Conservation (phyloP, 495 filamentous ascomycete species). For the Articulospora tetracladia region DNA sequence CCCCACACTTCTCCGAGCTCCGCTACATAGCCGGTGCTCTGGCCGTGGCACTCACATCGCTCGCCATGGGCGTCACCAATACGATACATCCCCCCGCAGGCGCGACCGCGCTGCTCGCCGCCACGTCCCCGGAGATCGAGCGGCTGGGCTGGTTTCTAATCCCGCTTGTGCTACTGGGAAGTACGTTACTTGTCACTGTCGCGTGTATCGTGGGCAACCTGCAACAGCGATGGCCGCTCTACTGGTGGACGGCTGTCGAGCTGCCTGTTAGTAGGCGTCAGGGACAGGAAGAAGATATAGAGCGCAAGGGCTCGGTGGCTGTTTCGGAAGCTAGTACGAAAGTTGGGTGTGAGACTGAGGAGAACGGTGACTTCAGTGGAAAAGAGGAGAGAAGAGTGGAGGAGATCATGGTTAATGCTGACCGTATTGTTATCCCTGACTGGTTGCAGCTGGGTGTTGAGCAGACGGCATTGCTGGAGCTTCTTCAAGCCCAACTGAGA, state of each 20-base stretch:
- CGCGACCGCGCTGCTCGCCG: slow-evolving; percentile 78
- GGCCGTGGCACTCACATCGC: slow-evolving; percentile 62
- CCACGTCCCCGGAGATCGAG: slow-evolving; percentile 50
- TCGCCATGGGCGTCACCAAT: slow-evolving; percentile 70
- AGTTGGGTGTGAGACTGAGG: neutral
- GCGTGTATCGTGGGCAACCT: slow-evolving; percentile 75
- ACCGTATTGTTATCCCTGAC: neutral
- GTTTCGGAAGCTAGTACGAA: neutral
- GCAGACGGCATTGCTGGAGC: neutral
- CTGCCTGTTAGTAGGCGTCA: neutral
- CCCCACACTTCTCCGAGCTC: slow-evolving; percentile 46
- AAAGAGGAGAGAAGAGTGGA: neutral
- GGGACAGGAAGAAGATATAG: neutral
- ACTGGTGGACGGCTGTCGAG: neutral
- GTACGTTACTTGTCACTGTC: slow-evolving; percentile 58
- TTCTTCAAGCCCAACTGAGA: neutral
- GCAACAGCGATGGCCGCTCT: slow-evolving; percentile 63
- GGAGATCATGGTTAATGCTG: neutral
- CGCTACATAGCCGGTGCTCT: slow-evolving; percentile 69
- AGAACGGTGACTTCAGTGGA: neutral
- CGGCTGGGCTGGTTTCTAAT: slow-evolving; percentile 72
- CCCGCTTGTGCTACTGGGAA: slow-evolving; percentile 62
- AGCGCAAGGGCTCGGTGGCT: neutral
- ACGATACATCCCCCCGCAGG: slow-evolving; percentile 87
- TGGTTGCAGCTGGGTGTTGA: neutral